Base-by-base conservation (phyloP, 2,329 filamentous ascomycete species). In the Venturia carpophila region DNA sequence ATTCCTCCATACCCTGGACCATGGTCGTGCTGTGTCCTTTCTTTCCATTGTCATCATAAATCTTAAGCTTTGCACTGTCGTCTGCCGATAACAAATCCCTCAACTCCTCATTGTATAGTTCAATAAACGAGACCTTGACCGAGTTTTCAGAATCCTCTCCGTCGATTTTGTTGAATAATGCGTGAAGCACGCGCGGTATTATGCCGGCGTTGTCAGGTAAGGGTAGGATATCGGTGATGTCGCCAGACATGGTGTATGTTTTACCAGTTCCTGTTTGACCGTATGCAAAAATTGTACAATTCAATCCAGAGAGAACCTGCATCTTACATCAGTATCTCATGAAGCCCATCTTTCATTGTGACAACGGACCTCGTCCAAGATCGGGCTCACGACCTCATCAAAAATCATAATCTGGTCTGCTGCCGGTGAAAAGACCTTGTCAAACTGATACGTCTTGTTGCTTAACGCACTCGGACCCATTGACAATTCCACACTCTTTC, bases 161-260 rank as follows among this genome's bases (percentile, higher is more conserved):
- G 67, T 94, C 90, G 7, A 99, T 85, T 73, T 90, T 93, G 69
- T 84, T 84, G 76, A 99, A 99, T 0, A 99, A 82, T 0, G 89
- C 85, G 71, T 97, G 88, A 0, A 99, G 80, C 0, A 92, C 91
- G 61, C 95, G 88, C 30, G 95, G 95, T 68, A 99, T 94, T 70
- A 99, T 97, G 71, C 94, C 94, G 37, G 95, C 94, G 47, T 87
- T 88, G 73, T 97, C 94, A 1, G 93, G 93, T 17, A 96, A 82
- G 67, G 96, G 86, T 1, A 93, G 91, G 45, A 92, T 91, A 70
- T 97, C 90, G 17, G 84, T 90, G 86, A 99, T 97, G 75, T 99
- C 93, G 65, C 94, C 94, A 0, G 93, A 96, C 94, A 99, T 99
- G 30, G 94, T 99, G 76, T 99, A 99, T 17, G 94, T 99, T 76